Base-by-base conservation (phyloP, 2,329 filamentous ascomycete genomes). In the Exophiala phaeomuriformis region DNA sequence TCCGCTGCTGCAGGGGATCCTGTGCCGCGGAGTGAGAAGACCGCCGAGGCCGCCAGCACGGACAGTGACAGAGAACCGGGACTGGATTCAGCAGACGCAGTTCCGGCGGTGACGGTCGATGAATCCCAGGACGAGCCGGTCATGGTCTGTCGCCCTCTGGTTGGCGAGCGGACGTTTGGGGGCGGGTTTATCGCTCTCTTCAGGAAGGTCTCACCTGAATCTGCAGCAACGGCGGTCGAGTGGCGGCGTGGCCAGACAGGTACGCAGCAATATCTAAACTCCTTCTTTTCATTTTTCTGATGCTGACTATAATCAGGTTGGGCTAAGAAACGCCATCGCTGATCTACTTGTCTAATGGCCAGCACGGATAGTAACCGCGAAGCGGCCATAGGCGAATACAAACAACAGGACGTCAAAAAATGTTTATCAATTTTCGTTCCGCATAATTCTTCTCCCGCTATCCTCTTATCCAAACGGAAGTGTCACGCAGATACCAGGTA, bases 151-250 rank as follows among this genome's bases (percentile, higher is more conserved):
- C 69, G 77, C 51, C 77, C 77, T 2, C 77, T 75, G 58, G 75
- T 77, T 49, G 76, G 76, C 5, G 58, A 68, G 5, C 66, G 69
- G 46, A 69, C 75, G 39, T 64, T 70, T 5, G 77, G 75, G 8
- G 77, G 77, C 41, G 77, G 76, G 2, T 79, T 80, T 58, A 65
- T 79, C 47, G 77, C 71, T 1, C 61, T 78, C 32, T 79, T 72
- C 71, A 69, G 69, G 51, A 71, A 70, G 49, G 72, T 40, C 1
- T 53, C 54, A 2, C 41, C 51, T 12, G 52, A 54, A 10, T 50
- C 49, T 30, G 36, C 30, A 19, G 52, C 40, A 7, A 19, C 48
- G 9, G 46, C 42, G 7, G 31, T 33, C 4, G 35, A 53, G 32
- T 59, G 57, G 57, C 49, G 49, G 30, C 45, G 41, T 29, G 44